Evolutionary conservation across 2,329 filamentous ascomycete genomes (phyloP).

Genomic region (Curvularia spicifera): DNA sequence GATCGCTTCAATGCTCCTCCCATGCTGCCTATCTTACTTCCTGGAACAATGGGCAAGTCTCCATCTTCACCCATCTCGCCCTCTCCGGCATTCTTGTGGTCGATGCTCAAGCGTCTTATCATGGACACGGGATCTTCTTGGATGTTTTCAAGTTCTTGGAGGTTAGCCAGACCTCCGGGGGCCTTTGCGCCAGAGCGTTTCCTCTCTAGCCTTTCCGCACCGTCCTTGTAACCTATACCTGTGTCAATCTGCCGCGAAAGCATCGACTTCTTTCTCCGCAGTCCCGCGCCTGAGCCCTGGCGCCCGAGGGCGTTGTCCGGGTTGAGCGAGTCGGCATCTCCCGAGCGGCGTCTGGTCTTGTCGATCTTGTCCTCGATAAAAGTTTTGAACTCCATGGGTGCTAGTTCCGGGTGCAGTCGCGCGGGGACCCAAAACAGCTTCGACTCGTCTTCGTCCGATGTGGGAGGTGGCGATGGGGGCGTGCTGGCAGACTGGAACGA

Average conservation of each 20-base stretch:
- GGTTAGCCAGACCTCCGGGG: constrained; percentile 60
- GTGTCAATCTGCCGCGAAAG: constrained; percentile 89
- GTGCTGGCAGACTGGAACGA: constrained; percentile 67
- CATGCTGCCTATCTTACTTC: constrained; percentile 72
- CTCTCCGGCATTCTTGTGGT: constrained; percentile 51
- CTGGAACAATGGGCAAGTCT: constrained; percentile 86
- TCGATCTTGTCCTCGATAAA: constrained; percentile 94
- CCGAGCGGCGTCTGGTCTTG: constrained; percentile 83
- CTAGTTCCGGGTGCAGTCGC: constrained; percentile 89
- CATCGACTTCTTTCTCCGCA: constrained; percentile 93
- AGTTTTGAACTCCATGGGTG: constrained; percentile 94
- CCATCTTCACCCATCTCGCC: constrained; percentile 32
- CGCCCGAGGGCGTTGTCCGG: constrained; percentile 61
- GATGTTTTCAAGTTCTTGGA: constrained; percentile 76
- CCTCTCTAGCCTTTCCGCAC: constrained; percentile 77
- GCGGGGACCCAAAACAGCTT: constrained; percentile 95
- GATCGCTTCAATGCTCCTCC: constrained; percentile 84
- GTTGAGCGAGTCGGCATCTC: constrained; percentile 67
- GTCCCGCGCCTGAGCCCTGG: constrained; percentile 63
- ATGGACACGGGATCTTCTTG: constrained; percentile 78
- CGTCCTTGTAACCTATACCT: constrained; percentile 77
- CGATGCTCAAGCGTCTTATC: constrained; percentile 72
- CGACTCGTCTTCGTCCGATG: constrained; percentile 82
- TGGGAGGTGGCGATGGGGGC: constrained; percentile 70
- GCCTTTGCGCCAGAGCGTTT: constrained; percentile 67